These are phyloP conservation scores for Juglanconis sp. DNA, from an alignment of 2,329 filamentous ascomycete species.

Conservation along the genomic window DNA sequence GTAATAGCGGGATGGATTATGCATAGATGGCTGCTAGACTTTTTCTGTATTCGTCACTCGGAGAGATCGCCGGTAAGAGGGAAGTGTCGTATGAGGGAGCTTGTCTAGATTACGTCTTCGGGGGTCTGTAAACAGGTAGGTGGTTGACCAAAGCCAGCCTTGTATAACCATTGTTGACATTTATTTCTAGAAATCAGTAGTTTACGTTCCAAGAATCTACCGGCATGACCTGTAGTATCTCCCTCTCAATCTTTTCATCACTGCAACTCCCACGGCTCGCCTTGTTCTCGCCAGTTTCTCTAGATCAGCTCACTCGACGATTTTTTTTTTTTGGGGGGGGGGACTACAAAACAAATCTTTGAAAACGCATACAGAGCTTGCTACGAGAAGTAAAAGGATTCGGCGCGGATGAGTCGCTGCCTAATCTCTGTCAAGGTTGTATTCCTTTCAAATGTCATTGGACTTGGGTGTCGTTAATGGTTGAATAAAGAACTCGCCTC, in stretches of 20 bases:
- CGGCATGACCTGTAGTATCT: no score
- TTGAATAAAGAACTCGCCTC: no score
- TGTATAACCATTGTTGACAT: background rate
- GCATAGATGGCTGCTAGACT: constrained; percentile 19
- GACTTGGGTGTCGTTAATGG: no score
- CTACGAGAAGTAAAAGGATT: background rate
- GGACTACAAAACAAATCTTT: no score
- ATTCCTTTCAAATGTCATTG: no score
- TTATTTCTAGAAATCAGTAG: background rate
- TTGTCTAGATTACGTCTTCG: background rate
- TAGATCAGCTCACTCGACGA: no score
- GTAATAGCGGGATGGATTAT: constrained; percentile 48
- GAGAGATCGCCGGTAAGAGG: background rate
- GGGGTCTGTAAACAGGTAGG: background rate
- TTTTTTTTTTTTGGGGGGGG: no score
- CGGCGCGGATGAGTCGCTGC: background rate
- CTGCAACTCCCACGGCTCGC: no score
- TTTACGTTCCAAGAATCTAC: background rate
- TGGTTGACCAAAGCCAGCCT: background rate
- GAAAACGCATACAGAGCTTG: no score
- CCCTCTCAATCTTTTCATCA: no score
- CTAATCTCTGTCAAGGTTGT: no score
- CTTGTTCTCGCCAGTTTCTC: no score
- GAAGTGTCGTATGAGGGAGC: background rate
- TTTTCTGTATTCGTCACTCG: background rate